Conservation (phyloP, 306 rosid species). For the Casuarina glauca region DNA sequence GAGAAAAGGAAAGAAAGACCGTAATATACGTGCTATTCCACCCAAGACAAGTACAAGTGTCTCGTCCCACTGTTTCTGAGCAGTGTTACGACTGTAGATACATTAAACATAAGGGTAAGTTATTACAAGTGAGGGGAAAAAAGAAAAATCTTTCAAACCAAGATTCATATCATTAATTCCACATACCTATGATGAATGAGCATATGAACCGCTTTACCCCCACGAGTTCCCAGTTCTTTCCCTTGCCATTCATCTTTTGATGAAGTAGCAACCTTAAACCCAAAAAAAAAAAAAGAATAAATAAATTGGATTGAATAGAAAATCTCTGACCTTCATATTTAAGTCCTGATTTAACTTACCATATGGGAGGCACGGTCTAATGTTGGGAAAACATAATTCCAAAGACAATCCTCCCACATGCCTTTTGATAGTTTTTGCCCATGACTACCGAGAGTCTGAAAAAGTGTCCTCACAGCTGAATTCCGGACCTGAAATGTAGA, state of each 20-base stretch:
- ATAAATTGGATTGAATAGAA: conserved; percentile 15
- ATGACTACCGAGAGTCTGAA: conserved; percentile 87
- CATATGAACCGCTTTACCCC: conserved; percentile 98
- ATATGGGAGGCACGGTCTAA: conserved; percentile 88
- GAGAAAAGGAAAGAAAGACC: conserved; percentile 86
- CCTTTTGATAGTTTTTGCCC: conserved; percentile 87
- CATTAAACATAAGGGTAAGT: conserved; percentile 27
- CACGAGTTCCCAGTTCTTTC: conserved; percentile 98
- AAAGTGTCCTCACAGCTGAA: conserved; percentile 92
- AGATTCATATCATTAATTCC: conserved; percentile 18
- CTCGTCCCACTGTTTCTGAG: conserved; percentile 99
- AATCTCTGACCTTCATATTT: conserved; percentile 19
- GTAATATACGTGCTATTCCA: conserved; percentile 86
- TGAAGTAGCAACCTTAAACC: conserved; percentile 81
- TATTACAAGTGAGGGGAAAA: conserved; percentile 14
- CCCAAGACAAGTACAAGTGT: conserved; percentile 89
- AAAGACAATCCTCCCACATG: conserved; percentile 97
- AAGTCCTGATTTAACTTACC: conserved; percentile 56
- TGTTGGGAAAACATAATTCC: conserved; percentile 92
- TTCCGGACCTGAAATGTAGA: conserved; percentile 75
- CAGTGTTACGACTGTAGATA: conserved; percentile 90
- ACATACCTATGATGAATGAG: conserved; percentile 95
- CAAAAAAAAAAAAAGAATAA: conserved; percentile 29
- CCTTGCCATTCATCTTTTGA: conserved; percentile 98
- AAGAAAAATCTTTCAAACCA: conserved; percentile 16